Evolutionary conservation across 805 yeast genomes (phyloP).

Genomic region (Suhomyces prunicola): DNA sequence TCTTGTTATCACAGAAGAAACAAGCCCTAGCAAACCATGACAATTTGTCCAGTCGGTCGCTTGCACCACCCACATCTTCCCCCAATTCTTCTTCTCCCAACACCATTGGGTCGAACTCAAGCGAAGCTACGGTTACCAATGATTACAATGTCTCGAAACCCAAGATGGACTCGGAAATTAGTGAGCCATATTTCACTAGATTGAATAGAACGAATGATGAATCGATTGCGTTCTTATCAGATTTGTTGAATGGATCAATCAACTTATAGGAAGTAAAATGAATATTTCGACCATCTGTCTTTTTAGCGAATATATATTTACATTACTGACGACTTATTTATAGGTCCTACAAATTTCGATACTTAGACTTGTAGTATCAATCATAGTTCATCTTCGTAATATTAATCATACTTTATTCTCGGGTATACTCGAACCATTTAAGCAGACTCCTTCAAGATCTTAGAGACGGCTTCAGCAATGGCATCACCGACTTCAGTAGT

Average conservation of each 20-base stretch:
- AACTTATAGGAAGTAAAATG: conserved; percentile 2
- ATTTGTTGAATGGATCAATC: conserved; percentile 25
- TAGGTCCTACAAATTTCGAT: background rate
- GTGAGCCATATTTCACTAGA: background rate
- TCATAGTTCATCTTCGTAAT: no score
- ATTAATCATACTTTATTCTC: no score
- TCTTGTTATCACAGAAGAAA: background rate
- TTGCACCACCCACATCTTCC: background rate
- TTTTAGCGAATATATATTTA: background rate
- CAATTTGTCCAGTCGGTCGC: background rate
- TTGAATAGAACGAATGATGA: conserved; percentile 18
- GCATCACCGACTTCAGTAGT: conserved; percentile 96
- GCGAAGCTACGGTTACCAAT: conserved; percentile 9
- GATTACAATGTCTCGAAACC: background rate
- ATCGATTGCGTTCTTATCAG: conserved; percentile 32
- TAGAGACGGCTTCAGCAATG: conserved; percentile 67
- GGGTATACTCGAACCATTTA: no score
- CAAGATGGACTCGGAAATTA: background rate
- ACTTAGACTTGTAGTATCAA: no score
- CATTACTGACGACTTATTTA: background rate
- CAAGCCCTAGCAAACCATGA: background rate
- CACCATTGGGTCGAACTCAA: conserved; percentile 3
- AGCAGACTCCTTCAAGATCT: conserved; percentile 37
- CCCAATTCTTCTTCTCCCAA: background rate
- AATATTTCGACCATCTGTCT: background rate